Evolutionary conservation across 2,329 filamentous ascomycete genomes (phyloP).

Genomic region (Alternaria longipes): DNA sequence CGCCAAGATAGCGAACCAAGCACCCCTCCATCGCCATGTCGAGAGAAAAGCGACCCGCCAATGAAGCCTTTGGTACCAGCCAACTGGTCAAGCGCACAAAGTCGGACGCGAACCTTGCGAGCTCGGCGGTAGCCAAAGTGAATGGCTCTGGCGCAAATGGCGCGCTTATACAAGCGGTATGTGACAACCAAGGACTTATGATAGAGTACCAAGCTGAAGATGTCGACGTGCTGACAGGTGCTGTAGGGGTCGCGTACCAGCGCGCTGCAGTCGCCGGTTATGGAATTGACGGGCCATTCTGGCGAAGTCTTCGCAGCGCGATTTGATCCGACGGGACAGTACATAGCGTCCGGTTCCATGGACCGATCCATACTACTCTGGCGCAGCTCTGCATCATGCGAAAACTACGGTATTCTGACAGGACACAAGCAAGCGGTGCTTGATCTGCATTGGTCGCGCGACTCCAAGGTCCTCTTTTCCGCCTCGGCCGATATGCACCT

Average conservation of each 20-base stretch:
- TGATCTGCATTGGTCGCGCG: conserved; percentile 95
- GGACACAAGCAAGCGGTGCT: conserved; percentile 92
- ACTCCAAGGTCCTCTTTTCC: conserved; percentile 89
- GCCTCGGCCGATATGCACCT: conserved; percentile 93
- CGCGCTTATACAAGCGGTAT: conserved; percentile 72
- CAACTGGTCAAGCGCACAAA: conserved; percentile 93
- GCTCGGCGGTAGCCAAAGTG: conserved; percentile 65
- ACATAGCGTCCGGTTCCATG: conserved; percentile 95
- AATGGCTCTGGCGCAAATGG: conserved; percentile 67
- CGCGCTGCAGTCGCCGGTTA: conserved; percentile 85
- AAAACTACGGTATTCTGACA: conserved; percentile 89
- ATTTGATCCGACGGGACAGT: conserved; percentile 87
- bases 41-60: conserved; percentile 89
- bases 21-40: conserved; percentile 68
- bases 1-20: not conserved
- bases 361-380: conserved; percentile 92
- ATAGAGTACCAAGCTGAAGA: conserved; percentile 39
- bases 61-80: conserved; percentile 78
- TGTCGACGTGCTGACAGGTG: conserved; percentile 42
- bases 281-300: conserved; percentile 82
- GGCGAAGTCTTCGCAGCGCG: conserved; percentile 91
- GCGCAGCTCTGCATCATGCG: conserved; percentile 90
- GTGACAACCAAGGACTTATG: conserved; percentile 56
- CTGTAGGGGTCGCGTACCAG: conserved; percentile 79
- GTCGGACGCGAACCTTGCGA: conserved; percentile 65